Percentiles rank a stretch among this genome's conserved stretches.
Evolutionary conservation across 1,284 basidiomycete genomes (phyloP).

Genomic region (Macrocybe sp.): DNA sequence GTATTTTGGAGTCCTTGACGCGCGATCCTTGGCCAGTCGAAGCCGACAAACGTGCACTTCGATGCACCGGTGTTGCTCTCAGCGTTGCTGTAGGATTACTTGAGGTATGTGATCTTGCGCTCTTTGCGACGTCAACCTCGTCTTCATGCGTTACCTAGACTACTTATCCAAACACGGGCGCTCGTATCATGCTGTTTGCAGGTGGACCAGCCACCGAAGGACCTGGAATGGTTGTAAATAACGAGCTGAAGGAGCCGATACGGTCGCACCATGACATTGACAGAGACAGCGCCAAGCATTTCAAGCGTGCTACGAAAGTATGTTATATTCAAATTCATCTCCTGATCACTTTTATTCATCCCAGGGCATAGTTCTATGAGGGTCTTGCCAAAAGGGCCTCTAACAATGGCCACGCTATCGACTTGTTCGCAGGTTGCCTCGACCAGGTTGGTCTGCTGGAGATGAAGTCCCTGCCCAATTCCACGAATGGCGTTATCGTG

Average conservation of each 20-base stretch:
- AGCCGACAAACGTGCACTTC: constrained; percentile 90
- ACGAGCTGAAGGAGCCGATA: constrained; percentile 96
- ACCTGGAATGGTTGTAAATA: constrained; percentile 94
- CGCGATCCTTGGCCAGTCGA: constrained; percentile 98
- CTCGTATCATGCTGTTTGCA: constrained; percentile 93
- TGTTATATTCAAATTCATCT: constrained; percentile 12
- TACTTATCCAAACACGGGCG: constrained; percentile 95
- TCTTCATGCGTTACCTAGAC: constrained; percentile 39
- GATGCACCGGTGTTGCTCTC: constrained; percentile 94
- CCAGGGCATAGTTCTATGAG: constrained; percentile 80
- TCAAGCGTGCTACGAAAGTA: constrained; percentile 94
- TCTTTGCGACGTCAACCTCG: neutral
- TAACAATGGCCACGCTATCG: constrained; percentile 92
- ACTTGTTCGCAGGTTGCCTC: constrained; percentile 95
- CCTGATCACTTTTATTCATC: constrained; percentile 6
- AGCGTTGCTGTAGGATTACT: constrained; percentile 94
- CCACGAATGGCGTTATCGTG: constrained; percentile 95
- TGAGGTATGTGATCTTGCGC: constrained; percentile 49
- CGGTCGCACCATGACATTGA: constrained; percentile 99
- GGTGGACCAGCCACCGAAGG: constrained; percentile 98
- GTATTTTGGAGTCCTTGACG: constrained; percentile 85
- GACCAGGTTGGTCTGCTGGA: constrained; percentile 98
- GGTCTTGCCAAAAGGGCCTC: constrained; percentile 91
- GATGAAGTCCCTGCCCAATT: constrained; percentile 95
- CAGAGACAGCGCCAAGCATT: constrained; percentile 95